Evolutionary conservation across 116 monocot species (phyloP).

Genomic region (Papilionanthe hybrid): DNA sequence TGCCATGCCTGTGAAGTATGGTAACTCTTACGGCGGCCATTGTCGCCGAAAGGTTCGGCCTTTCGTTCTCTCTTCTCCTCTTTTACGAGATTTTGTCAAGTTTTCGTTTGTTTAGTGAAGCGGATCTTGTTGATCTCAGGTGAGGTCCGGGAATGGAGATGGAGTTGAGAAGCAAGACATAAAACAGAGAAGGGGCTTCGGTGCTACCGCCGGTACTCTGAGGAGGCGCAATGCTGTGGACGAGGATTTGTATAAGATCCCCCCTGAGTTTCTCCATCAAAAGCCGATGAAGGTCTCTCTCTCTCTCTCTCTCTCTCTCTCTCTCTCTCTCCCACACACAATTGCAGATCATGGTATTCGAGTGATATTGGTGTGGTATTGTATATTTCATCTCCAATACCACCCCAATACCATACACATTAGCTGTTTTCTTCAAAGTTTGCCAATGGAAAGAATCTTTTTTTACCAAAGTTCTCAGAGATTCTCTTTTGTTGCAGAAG

Average conservation of each 20-base stretch:
- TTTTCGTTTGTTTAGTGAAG: background rate
- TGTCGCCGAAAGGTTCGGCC: conserved; percentile 3
- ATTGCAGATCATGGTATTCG: too few species aligned
- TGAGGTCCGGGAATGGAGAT: background rate
- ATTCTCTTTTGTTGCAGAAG: conserved; percentile 6
- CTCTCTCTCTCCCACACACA: background rate
- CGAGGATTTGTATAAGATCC: conserved; percentile 22
- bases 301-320: background rate
- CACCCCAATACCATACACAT: too few species aligned
- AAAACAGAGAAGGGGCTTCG: conserved; percentile 10
- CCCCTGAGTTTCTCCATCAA: conserved; percentile 18
- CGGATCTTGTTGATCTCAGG: conserved; percentile 2
- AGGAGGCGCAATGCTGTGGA: conserved; percentile 12
- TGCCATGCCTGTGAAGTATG: background rate
- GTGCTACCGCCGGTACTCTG: background rate
- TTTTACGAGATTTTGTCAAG: background rate
- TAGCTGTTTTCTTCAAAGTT: too few species aligned
- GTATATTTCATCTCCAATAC: too few species aligned
- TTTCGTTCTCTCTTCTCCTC: background rate
- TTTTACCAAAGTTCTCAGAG: background rate
- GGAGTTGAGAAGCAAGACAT: conserved; percentile 6
- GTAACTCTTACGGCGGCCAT: background rate
- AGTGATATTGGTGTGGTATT: too few species aligned
- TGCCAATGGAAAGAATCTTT: background rate
- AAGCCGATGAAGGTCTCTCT: conserved; percentile 12